phyloP scores from a whole-genome alignment of 1,139 yeast species.

The Blastobotrys indianensis region DNA sequence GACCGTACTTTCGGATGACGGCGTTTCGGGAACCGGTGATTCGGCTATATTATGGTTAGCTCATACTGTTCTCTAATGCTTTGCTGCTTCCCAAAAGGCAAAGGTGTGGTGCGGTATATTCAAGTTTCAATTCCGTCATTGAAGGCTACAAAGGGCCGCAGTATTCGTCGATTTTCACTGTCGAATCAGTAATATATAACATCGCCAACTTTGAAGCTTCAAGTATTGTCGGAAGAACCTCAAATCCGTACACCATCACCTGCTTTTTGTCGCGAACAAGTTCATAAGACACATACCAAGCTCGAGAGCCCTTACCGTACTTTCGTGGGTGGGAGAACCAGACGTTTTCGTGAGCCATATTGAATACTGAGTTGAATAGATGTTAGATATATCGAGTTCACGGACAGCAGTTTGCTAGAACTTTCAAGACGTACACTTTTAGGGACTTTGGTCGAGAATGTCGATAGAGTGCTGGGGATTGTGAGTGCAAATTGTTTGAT shows the following conservation, averaged over 20 bases:
- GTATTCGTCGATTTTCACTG: too few relatives aligned
- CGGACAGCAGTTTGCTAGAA: too few relatives aligned
- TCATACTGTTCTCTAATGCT: not conserved
- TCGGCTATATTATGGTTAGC: slow-evolving; percentile 44
- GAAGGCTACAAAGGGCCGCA: too few relatives aligned
- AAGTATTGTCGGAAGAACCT: too few relatives aligned
- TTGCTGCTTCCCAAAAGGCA: not conserved
- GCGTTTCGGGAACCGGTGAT: slow-evolving; percentile 99
- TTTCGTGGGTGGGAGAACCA: slow-evolving; percentile 99
- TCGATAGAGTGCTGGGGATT: too few relatives aligned
- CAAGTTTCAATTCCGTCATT: too few relatives aligned
- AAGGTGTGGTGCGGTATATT: too few relatives aligned
- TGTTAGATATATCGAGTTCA: not conserved
- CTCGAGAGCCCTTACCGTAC: slow-evolving; percentile 99
- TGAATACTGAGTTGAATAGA: slow-evolving; percentile 23
- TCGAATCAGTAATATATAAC: too few relatives aligned
- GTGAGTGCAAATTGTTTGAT: too few relatives aligned
- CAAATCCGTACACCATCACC: not conserved
- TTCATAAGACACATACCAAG: slow-evolving; percentile 45
- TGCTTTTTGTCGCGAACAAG: not conserved
- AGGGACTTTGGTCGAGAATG: too few relatives aligned
- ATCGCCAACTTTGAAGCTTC: too few relatives aligned
- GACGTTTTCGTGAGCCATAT: slow-evolving; percentile 99
- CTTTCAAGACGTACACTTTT: too few relatives aligned
- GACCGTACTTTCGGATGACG: slow-evolving; percentile 99